These are phyloP conservation scores for Larix kaempferi DNA, from an alignment of 75 land plant genomes.

Conservation along the genomic window DNA sequence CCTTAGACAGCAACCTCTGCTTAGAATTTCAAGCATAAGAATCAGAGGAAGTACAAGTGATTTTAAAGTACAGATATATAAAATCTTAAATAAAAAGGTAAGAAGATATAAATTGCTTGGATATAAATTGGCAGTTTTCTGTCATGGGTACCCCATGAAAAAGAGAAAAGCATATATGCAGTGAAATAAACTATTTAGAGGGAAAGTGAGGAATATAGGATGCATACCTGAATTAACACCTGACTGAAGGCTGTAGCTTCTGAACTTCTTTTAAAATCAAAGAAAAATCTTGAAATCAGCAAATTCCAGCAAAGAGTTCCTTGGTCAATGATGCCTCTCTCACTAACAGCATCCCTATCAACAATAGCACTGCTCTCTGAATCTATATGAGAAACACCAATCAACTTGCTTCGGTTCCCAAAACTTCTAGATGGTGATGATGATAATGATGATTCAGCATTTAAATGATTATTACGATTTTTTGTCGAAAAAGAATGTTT, in stretches of 20 bases:
- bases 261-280: constrained; percentile 61
- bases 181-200: background rate
- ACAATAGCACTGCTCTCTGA: constrained; percentile 10
- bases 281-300: constrained; percentile 73
- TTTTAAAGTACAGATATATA: background rate
- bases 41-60: background rate
- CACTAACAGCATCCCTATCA: constrained; percentile 2
- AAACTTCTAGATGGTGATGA: constrained; percentile 18
- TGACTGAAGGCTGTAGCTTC: constrained; percentile 33
- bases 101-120: background rate
- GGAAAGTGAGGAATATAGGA: background rate
- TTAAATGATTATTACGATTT: background rate
- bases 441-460: background rate
- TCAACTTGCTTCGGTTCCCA: constrained; percentile 16
- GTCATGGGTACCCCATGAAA: background rate
- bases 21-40: background rate
- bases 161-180: background rate
- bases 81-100: background rate
- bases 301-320: constrained; percentile 80
- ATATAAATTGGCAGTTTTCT: background rate
- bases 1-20: constrained; percentile 75
- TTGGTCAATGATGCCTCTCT: constrained; percentile 43
- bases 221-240: constrained; percentile 67
- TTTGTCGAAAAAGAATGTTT: constrained; percentile 15
- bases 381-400: constrained; percentile 31